Base-by-base conservation (phyloP, 2,329 filamentous ascomycete species). In the Davidsoniella eucalypti region DNA sequence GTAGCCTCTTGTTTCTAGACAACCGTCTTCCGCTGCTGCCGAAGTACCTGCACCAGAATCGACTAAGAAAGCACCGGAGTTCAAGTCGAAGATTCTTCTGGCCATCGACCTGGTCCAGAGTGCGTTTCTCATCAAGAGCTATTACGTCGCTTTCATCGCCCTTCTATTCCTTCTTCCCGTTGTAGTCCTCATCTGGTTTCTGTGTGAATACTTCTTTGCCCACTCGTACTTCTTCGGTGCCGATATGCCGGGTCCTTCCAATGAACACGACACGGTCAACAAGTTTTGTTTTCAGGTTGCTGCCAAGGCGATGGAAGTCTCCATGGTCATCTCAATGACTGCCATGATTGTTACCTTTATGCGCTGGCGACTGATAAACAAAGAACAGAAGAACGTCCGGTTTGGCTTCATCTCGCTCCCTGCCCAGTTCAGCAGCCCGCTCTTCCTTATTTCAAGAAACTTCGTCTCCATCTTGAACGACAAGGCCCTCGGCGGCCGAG, bases 331-430 rank as follows among this genome's bases (percentile, higher is more conserved):
- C 26, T 45, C 44, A 10, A 17, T 45, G 23, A 45, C 44, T 8
- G 25, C 44, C 23, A 45, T 45, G 44, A 23, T 45, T 45, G 44
- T 45, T 6, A 45, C 44, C n/a, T 29, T 45, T n/a, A 45, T 36
- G n/a, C 14, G 44, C 16, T 16, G 29, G 10, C 23, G 36, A 10
- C 16, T 17, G 16, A 3, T 45, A 7, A 16, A 45, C n/a, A 5
- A 17, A 3, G 8, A 8, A 12, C 3, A 6, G 2, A 25, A 36
- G 25, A 36, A 21, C 14, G 26, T 45, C 5, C 43, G 43, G 4
- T 18, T 45, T 10, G 25, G 9, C n/a, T 33, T 16, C 4, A 9
- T 45, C 8, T 33, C 21, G 4, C 25, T 45, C 6, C 23, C 25
- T 14, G 16, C 25, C 10, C 25, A 45, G 25, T 33, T 38, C 12